A percentile compares a stretch with the other conserved stretches of the same genome.
Conservation (phyloP, 2,329 filamentous ascomycete genomes). For the Penicillium sp. region DNA sequence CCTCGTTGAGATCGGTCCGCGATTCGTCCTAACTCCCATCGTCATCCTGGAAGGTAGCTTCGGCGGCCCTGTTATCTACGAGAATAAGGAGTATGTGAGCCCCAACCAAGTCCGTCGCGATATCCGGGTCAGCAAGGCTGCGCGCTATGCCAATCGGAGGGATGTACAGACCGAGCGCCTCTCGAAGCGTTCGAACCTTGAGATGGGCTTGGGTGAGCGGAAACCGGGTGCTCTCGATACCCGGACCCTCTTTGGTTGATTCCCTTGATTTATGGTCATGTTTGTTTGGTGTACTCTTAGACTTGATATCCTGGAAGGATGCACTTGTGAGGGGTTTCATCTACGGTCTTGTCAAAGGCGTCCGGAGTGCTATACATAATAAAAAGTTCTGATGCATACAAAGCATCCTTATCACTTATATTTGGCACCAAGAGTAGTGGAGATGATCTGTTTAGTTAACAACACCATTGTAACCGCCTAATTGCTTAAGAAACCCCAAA, state of each 20-base stretch:
- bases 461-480: too few relatives aligned
- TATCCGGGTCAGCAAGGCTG: constrained; percentile 74
- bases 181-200: constrained; percentile 76
- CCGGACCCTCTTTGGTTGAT: constrained; percentile 70
- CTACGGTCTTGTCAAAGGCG: constrained; percentile 39
- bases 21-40: constrained; percentile 91
- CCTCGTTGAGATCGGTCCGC: constrained; percentile 89
- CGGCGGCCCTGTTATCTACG: constrained; percentile 94
- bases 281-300: constrained; percentile 30
- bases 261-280: constrained; percentile 25
- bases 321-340: constrained; percentile 41
- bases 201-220: constrained; percentile 67
- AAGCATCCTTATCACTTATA: not conserved
- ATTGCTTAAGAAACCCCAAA: too few relatives aligned
- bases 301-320: constrained; percentile 41
- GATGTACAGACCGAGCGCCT: constrained; percentile 75
- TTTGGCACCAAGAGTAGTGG: not conserved
- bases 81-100: constrained; percentile 96
- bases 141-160: constrained; percentile 75
- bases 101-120: constrained; percentile 93
- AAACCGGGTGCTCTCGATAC: constrained; percentile 76
- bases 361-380: constrained; percentile 33
- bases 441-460: not conserved
- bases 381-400: constrained; percentile 21
- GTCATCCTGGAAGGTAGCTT: constrained; percentile 95